Percentiles rank a stretch among this genome's conserved stretches.
These are phyloP conservation scores for Populus euphratica DNA, from an alignment of 345 rosid species.

Conservation along the genomic window DNA sequence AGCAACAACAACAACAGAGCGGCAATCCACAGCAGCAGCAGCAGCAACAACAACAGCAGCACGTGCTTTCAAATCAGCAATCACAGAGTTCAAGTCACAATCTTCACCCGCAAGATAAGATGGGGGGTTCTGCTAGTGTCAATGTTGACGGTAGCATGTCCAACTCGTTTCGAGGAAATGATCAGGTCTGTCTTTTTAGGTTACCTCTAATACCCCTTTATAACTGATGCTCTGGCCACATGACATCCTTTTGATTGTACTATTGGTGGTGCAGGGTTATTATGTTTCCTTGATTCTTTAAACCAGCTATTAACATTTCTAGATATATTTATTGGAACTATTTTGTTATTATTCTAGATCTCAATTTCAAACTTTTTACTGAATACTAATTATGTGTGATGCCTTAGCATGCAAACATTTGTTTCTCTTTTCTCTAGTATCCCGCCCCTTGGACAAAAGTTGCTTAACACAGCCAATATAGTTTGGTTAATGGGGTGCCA, in stretches of 20 bases:
- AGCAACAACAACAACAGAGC: conserved; percentile 59
- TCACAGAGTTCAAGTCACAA: conserved; percentile 68
- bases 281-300: neutral
- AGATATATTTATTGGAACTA: neutral
- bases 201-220: neutral
- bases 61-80: conserved; percentile 61
- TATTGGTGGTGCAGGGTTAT: neutral
- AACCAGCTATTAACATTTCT: neutral
- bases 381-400: neutral
- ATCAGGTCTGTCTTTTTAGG: conserved; percentile 67
- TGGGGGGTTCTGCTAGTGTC: conserved; percentile 69
- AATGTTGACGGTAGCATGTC: conserved; percentile 79
- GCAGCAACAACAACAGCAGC: conserved; percentile 39
- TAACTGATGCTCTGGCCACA: neutral
- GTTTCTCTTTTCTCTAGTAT: neutral
- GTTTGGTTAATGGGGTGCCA: neutral
- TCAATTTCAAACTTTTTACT: neutral
- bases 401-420: neutral
- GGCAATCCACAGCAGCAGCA: conserved; percentile 50
- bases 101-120: conserved; percentile 79
- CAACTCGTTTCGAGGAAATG: conserved; percentile 90
- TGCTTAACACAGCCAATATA: neutral
- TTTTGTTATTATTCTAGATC: neutral
- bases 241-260: neutral
- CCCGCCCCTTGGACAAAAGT: neutral